A percentile compares a stretch with the other conserved stretches of the same genome.
phyloP scores from a whole-genome alignment of 495 filamentous ascomycete species.

The Trichoderma orchidacearum region DNA sequence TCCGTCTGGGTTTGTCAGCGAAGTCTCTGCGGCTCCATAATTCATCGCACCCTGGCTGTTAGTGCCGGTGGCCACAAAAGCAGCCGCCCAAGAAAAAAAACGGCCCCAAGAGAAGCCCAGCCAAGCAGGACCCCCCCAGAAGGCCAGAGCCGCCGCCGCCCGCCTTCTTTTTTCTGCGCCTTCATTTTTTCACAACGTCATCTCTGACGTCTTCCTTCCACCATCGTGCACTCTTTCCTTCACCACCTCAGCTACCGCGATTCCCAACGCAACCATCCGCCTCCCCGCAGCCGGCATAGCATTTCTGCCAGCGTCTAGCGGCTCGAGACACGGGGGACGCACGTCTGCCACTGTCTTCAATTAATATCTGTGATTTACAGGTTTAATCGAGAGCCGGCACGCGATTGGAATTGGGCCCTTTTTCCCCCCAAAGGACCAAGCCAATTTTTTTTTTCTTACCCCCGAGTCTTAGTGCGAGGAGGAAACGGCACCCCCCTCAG shows the following conservation, averaged over 20 bases:
- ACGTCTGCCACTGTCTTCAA: not conserved
- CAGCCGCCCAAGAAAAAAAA: not conserved
- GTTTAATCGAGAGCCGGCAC: not conserved
- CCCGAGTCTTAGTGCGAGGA: not conserved
- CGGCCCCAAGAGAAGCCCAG: not conserved
- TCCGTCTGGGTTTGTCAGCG: not conserved
- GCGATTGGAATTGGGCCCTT: not conserved
- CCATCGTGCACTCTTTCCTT: conserved; percentile 1
- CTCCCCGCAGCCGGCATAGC: not conserved
- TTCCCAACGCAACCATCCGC: not conserved
- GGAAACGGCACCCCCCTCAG: not conserved
- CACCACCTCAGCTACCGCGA: not conserved
- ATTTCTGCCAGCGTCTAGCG: not conserved
- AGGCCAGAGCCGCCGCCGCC: not conserved
- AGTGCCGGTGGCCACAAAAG: not conserved
- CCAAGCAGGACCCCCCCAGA: not conserved
- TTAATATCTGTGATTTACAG: not conserved
- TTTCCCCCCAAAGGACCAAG: not conserved
- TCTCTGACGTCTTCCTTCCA: conserved; percentile 4
- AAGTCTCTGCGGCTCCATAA: not conserved
- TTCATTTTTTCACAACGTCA: conserved; percentile 3
- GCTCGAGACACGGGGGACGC: not conserved
- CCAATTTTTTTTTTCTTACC: not conserved
- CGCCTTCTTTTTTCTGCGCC: conserved; percentile 5
- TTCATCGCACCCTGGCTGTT: not conserved